Evolutionary conservation across 2,329 filamentous ascomycete genomes (phyloP).

Genomic region (Sphaerulina populicola): DNA sequence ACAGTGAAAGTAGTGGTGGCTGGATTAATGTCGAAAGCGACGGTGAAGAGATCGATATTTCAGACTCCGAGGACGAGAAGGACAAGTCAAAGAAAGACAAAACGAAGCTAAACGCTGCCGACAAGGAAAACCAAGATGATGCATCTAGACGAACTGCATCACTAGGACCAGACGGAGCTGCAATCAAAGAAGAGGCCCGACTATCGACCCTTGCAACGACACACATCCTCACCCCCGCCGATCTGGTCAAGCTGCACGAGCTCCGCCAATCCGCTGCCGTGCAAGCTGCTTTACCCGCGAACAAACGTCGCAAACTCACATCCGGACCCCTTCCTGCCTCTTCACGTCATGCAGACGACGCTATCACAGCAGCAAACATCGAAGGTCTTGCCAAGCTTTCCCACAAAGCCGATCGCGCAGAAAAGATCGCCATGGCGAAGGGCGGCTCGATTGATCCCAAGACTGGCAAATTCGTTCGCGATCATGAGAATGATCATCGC

Average conservation of each 20-base stretch:
- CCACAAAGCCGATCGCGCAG: constrained; percentile 80
- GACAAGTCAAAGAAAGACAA: constrained; percentile 27
- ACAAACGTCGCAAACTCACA: constrained; percentile 34
- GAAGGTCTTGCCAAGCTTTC: constrained; percentile 71
- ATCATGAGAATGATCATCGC: constrained; percentile 64
- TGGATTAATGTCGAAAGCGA: constrained; percentile 90
- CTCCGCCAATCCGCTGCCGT: constrained; percentile 67
- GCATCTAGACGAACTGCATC: constrained; percentile 25
- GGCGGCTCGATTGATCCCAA: constrained; percentile 54
- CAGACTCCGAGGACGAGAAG: constrained; percentile 61
- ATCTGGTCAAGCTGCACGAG: constrained; percentile 89
- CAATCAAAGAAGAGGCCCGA: constrained; percentile 29
- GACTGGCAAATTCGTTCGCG: constrained; percentile 26
- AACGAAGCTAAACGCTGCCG: constrained; percentile 13
- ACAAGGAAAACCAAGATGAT: constrained; percentile 12
- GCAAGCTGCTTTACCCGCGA: constrained; percentile 50
- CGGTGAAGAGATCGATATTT: constrained; percentile 64
- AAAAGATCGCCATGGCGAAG: constrained; percentile 72
- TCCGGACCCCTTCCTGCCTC: constrained; percentile 22
- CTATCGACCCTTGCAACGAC: constrained; percentile 75
- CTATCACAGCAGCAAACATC: constrained; percentile 85
- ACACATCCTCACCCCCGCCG: constrained; percentile 87
- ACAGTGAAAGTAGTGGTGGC: constrained; percentile 66
- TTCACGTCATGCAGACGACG: constrained; percentile 62
- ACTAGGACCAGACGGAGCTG: constrained; percentile 26